Base-by-base conservation (phyloP, 2,329 filamentous ascomycete genomes). In the Ophiocordyceps camponoti-leonardi region DNA sequence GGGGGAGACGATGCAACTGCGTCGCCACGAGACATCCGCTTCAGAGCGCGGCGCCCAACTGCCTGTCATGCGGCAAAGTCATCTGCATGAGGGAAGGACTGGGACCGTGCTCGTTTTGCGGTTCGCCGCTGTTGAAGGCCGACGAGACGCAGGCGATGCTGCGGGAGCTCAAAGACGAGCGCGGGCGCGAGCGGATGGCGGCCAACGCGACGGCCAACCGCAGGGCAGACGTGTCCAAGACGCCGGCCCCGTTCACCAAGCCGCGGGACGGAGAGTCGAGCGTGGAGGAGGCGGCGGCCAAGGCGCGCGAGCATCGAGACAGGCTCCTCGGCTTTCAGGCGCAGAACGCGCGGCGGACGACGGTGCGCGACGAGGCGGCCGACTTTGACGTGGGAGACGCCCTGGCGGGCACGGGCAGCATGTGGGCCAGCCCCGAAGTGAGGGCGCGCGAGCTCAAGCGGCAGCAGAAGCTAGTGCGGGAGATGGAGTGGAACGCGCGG, bases 61-160 rank as follows among this genome's bases (percentile, higher is more conserved):
- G 92, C 58, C 67, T 93, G 16, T 81, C 75, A 41, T 98, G 92
- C 55, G 92, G 92, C 48, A 96, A 96, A 60, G 86, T 98, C 13
- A 81, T 96, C 46, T 98, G 92, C 60, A 78, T 94, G 22, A 88
- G 92, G 56, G 88, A 98, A 62, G 92, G 92, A 0, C 71, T 96
- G 1, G 90, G 90, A 0, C 90, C 90, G 0, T 98, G 92, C 61
- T 95, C 90, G 0, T 95, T 85, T 57, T 98, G 92, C 65, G 79
- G 79, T 0, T 71, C 74, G 0, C 77, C 86, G 0, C 67, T 98
- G 0, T 67, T 98, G 8, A 80, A 73, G 28, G 60, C 75, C 0
- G 66, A 73, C 4, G 87, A 96, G 46, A 77, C 94, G 11, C 82
- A 93, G 55, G 77, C 75, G 31, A 94, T 98, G 77, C 83, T 96